Evolutionary conservation across 1,139 yeast genomes (phyloP).

Genomic region (Kazachstania sp.): DNA sequence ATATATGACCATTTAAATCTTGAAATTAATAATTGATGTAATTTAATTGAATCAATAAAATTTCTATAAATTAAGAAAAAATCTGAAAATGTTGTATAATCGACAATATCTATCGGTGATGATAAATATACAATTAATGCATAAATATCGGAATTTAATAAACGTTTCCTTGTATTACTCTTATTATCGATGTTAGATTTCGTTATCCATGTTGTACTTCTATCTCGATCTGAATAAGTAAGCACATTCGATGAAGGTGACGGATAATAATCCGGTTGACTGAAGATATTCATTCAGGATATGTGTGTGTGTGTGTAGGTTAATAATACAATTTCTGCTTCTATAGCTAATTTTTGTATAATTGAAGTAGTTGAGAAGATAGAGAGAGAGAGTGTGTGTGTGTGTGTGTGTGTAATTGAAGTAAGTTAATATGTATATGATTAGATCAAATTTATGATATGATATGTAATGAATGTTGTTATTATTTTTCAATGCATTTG

Average conservation of each 20-base stretch:
- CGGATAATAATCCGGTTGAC: slow-evolving; percentile 27
- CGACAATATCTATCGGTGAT: slow-evolving; percentile 60
- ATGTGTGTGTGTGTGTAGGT: neutral
- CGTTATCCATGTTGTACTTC: neutral
- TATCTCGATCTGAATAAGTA: slow-evolving; percentile 7
- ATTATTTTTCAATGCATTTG: too few species aligned
- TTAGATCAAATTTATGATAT: too few species aligned
- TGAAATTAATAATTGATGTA: slow-evolving; percentile 53
- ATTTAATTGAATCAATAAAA: slow-evolving; percentile 49
- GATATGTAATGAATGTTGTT: too few species aligned
- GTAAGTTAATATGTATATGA: too few species aligned
- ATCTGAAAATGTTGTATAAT: slow-evolving; percentile 71
- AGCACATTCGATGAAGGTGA: slow-evolving; percentile 24
- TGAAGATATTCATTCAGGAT: slow-evolving; percentile 19
- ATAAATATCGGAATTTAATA: slow-evolving; percentile 30
- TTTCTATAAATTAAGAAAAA: slow-evolving; percentile 78
- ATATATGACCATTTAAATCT: slow-evolving; percentile 68
- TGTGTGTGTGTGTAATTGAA: too few species aligned
- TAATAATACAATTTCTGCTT: neutral
- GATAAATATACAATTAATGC: slow-evolving; percentile 69
- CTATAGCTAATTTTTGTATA: too few species aligned
- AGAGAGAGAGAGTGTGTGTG: too few species aligned
- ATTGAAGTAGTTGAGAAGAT: too few species aligned
- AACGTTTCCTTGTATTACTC: slow-evolving; percentile 26
- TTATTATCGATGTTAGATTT: neutral